A percentile compares a stretch with the other conserved stretches of the same genome.
Conservation (phyloP, 2,329 filamentous ascomycete genomes). For the Aspergillus jensenii region DNA sequence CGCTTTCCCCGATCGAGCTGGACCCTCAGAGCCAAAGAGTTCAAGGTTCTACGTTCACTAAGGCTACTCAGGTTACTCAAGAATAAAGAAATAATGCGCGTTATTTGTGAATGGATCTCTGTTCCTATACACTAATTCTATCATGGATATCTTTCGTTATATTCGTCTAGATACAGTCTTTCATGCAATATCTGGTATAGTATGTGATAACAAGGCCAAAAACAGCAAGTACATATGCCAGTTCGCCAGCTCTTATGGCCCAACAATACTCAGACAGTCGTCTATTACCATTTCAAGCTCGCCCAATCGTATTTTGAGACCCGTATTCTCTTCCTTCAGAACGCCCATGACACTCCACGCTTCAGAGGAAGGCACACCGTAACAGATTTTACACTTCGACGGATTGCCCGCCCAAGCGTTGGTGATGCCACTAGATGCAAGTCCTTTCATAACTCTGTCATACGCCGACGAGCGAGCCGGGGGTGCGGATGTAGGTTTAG, state of each 20-base stretch:
- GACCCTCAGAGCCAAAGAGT: neutral
- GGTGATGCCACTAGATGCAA: slow-evolving; percentile 34
- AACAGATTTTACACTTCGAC: slow-evolving; percentile 42
- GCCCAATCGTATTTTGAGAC: slow-evolving; percentile 52
- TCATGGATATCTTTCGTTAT: neutral
- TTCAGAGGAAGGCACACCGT: slow-evolving; percentile 42
- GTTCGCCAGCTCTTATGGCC: slow-evolving; percentile 17
- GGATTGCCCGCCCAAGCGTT: slow-evolving; percentile 30
- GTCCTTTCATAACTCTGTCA: slow-evolving; percentile 46
- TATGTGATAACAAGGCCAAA: slow-evolving; percentile 2
- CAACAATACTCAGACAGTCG: slow-evolving; percentile 56
- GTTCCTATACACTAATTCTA: neutral
- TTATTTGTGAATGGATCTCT: neutral
- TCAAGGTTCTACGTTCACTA: too few relatives aligned
- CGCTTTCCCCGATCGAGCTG: slow-evolving; percentile 24
- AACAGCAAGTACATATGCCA: neutral
- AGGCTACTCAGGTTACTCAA: too few relatives aligned
- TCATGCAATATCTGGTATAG: neutral
- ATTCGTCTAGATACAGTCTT: slow-evolving; percentile 1
- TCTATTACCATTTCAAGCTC: slow-evolving; percentile 57
- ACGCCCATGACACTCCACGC: slow-evolving; percentile 56
- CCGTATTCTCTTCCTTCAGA: slow-evolving; percentile 56
- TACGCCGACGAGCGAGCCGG: slow-evolving; percentile 36
- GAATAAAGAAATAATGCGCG: too few relatives aligned
- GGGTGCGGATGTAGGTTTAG: slow-evolving; percentile 21